A percentile compares a stretch with the other conserved stretches of the same genome.
These are phyloP conservation scores for Globisporangium camurandrum DNA, from an alignment of 352 stramenopile genomes.

Conservation along the genomic window DNA sequence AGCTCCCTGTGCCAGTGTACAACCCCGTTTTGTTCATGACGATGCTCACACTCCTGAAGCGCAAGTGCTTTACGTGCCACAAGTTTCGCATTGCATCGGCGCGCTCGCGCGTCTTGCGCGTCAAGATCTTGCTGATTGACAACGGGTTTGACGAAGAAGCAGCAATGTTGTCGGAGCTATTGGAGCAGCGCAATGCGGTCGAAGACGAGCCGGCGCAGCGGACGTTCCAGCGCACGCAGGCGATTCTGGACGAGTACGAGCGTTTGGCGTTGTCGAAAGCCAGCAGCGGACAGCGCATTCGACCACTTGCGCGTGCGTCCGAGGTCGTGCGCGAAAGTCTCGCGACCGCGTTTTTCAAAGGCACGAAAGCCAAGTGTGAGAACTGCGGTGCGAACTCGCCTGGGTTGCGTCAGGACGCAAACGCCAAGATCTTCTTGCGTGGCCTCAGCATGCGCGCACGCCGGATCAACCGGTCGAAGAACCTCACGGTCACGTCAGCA, in stretches of 20 bases:
- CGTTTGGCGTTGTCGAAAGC: conserved; percentile 63
- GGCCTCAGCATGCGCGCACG: conserved; percentile 68
- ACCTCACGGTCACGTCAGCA: conserved; percentile 72
- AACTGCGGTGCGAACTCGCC: conserved; percentile 96
- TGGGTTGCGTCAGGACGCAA: conserved; percentile 94
- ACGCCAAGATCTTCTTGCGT: conserved; percentile 97
- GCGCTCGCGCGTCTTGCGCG: conserved; percentile 68
- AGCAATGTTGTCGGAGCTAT: conserved; percentile 59
- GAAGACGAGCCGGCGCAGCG: conserved; percentile 69
- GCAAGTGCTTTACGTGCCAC: conserved; percentile 99
- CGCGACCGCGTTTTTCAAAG: conserved; percentile 87
- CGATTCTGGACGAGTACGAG: conserved; percentile 87
- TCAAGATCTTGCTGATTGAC: conserved; percentile 91
- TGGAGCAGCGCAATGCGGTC: conserved; percentile 83
- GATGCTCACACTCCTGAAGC: conserved; percentile 94
- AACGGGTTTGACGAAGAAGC: conserved; percentile 83
- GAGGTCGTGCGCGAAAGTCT: conserved; percentile 80
- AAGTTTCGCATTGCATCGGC: conserved; percentile 87
- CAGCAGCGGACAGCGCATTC: conserved; percentile 20
- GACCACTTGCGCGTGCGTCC: conserved; percentile 47
- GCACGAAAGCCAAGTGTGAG: conserved; percentile 92
- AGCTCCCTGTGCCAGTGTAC: conserved; percentile 97
- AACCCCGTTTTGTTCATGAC: conserved; percentile 96
- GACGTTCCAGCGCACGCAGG: conserved; percentile 74
- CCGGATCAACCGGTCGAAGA: conserved; percentile 79